Base-by-base conservation (phyloP, 1,284 basidiomycete species). In the Tremellales sp. region DNA sequence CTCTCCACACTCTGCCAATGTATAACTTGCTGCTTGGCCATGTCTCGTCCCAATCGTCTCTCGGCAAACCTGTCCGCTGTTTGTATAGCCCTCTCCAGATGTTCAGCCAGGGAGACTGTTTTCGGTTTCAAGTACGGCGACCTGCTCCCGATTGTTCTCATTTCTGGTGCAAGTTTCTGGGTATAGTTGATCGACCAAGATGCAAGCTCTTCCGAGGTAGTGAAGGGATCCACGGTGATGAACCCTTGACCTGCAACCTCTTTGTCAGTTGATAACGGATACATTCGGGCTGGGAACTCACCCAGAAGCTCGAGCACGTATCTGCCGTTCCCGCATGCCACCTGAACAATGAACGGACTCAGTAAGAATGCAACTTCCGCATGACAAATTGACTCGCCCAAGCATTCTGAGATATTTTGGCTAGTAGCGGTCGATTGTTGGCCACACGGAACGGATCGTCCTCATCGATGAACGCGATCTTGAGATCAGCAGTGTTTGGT, bases 281-380 rank as follows among this genome's bases (percentile, higher is more conserved):
- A 43, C 24, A 22, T 32, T 39, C 19, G 14, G 34, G 16, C 9
- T 4, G 5, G 16, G 43, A 9, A 48, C 59, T 22, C 16, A 57
- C 81, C 82, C 16, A 92, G 69, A 48, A 87, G 82, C 55, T 92
- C 86, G 1, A 97, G 76, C 8, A 95, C 79, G 65, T 86, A 89
- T 6, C 80, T 70, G 19, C 83, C 77, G 3, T 76, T 76, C 0
- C 91, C 89, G 58, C 87, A 91, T 8, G 82, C 81, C 4, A 95
- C 85, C 93, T 92, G 91, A 0, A 57, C 57, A 80, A 69, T 35
- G 60, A 60, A 56, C 80, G 24, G 12, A 27, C 14, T 82, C 45
- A 22, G 32, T 10, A 19, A 6, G 3, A 18, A 14, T 25, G 27
- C 21, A 22, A 18, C 34, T 13, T 4, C 28, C 13, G 27, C 14